phyloP scores from a whole-genome alignment of 805 yeast species.

The Gaillardinia entomophila region DNA sequence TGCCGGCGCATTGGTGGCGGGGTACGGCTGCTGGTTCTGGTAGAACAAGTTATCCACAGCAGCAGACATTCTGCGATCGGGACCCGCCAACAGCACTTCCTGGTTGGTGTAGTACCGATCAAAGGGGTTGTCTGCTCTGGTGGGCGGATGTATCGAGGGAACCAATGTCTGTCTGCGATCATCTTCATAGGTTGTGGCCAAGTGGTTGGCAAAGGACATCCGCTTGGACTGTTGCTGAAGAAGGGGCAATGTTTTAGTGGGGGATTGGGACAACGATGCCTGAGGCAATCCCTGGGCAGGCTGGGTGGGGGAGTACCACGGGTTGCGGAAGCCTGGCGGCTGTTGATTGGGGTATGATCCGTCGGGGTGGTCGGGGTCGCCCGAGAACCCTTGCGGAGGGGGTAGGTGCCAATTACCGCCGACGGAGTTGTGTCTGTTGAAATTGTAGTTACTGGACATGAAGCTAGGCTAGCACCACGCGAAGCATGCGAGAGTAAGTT shows the following conservation, averaged over 20 bases:
- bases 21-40: slow-evolving; percentile 10
- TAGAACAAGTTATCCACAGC: slow-evolving; percentile 26
- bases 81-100: slow-evolving; percentile 23
- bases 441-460: slow-evolving; percentile 29
- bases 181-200: slow-evolving; percentile 48
- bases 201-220: slow-evolving; percentile 36
- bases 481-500: too few relatives aligned
- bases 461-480: too few relatives aligned
- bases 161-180: slow-evolving; percentile 20
- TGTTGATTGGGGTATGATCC: slow-evolving; percentile 4
- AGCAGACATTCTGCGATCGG: slow-evolving; percentile 33
- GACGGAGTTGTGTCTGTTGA: slow-evolving; percentile 31
- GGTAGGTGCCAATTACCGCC: slow-evolving; percentile 35
- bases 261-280: slow-evolving; percentile 13
- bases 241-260: slow-evolving; percentile 24
- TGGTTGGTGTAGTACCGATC: slow-evolving; percentile 35
- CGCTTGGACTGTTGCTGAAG: slow-evolving; percentile 24
- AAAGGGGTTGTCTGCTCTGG: slow-evolving; percentile 41
- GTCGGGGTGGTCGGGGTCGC: slow-evolving; percentile 2
- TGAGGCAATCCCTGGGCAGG: slow-evolving; percentile 4
- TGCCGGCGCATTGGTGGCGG: slow-evolving; percentile 2
- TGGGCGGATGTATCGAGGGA: slow-evolving; percentile 36
- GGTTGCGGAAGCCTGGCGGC: slow-evolving; percentile 34
- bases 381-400: slow-evolving; percentile 17
- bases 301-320: slow-evolving; percentile 33